Conservation (phyloP, 2,329 filamentous ascomycete genomes). For the Diaporthe batatas region DNA sequence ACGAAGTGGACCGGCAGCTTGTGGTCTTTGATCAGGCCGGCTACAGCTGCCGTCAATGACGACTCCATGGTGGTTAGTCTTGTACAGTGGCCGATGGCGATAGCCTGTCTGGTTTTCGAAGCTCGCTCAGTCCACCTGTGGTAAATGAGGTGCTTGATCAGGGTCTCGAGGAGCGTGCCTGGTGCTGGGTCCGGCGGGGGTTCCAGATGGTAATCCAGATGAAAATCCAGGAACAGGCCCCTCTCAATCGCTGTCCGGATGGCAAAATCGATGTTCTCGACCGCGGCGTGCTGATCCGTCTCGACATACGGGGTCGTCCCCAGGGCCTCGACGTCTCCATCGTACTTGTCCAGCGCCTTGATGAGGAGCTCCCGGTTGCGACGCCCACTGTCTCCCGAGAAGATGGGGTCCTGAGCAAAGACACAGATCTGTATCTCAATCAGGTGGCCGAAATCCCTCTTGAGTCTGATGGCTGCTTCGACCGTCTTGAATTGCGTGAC, state of each 20-base stretch:
- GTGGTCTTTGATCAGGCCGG: constrained; percentile 58
- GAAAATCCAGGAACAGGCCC: constrained; percentile 74
- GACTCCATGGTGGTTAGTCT: constrained; percentile 69
- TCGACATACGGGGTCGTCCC: constrained; percentile 82
- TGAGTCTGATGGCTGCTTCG: constrained; percentile 68
- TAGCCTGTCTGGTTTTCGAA: constrained; percentile 55
- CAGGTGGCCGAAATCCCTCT: constrained; percentile 63
- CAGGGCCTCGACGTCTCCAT: constrained; percentile 66
- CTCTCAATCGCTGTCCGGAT: constrained; percentile 64
- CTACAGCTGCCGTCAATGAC: constrained; percentile 60
- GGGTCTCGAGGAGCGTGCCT: constrained; percentile 58
- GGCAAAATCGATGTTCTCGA: constrained; percentile 73
- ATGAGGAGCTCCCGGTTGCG: constrained; percentile 64
- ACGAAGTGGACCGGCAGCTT: constrained; percentile 74
- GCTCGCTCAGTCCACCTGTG: constrained; percentile 60
- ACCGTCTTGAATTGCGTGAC: constrained; percentile 62
- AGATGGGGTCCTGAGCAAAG: constrained; percentile 79
- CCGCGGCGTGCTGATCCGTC: constrained; percentile 54
- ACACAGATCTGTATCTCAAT: constrained; percentile 76
- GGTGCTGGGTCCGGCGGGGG: constrained; percentile 49
- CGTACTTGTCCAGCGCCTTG: constrained; percentile 48
- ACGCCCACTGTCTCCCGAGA: constrained; percentile 64
- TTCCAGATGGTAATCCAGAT: constrained; percentile 78
- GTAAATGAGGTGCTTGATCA: constrained; percentile 57
- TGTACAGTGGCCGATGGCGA: constrained; percentile 78